Evolutionary conservation across 768 basidiomycete species (phyloP), one percentile per base, ranked within the genome.

Genomic region (Cystofilobasidium bisporidii): DNA sequence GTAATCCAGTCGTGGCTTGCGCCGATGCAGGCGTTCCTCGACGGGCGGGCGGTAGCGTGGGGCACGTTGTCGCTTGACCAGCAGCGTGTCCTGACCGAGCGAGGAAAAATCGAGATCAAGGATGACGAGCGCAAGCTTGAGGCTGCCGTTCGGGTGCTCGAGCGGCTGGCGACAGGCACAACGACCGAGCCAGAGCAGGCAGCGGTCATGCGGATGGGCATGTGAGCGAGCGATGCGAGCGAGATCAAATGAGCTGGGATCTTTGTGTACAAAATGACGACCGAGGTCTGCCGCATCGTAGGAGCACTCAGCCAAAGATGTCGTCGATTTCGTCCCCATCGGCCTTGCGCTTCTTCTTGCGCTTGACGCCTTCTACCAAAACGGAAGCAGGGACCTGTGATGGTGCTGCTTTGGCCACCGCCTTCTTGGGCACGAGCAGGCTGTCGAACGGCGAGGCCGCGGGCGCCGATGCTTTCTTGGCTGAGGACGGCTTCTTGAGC

Each of bases 271-370:
- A n/a, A n/a, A n/a, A n/a, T n/a, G n/a, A n/a, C n/a, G n/a, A n/a
- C n/a, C n/a, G n/a, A n/a, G n/a, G n/a, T n/a, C n/a, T n/a, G n/a
- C n/a, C n/a, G n/a, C n/a, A n/a, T n/a, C n/a, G n/a, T n/a, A n/a
- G n/a, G n/a, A n/a, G n/a, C 9, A n/a, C 2, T 56, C 53, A 66
- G 24, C 65, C 65, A 20, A 66, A 66, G 45, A 66, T 66, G 40
- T 61, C 65, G n/a, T 66, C 65, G 12, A 66, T 53, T 33, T 61
- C 65, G 28, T 66, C 58, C 32, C 65, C 45, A 14, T 18, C 38
- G 22, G 26, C n/a, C 64, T 40, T 22, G 43, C 43, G 43, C 45
- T 60, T 66, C 50, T 66, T 55, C 32, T 61, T 40, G n/a, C n/a
- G n/a, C 14, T 22, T 30, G 41, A 20, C 57, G 8, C 18, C 22